Base-by-base conservation (phyloP, 1,284 basidiomycete genomes). In the Agroathelia rolfsii region DNA sequence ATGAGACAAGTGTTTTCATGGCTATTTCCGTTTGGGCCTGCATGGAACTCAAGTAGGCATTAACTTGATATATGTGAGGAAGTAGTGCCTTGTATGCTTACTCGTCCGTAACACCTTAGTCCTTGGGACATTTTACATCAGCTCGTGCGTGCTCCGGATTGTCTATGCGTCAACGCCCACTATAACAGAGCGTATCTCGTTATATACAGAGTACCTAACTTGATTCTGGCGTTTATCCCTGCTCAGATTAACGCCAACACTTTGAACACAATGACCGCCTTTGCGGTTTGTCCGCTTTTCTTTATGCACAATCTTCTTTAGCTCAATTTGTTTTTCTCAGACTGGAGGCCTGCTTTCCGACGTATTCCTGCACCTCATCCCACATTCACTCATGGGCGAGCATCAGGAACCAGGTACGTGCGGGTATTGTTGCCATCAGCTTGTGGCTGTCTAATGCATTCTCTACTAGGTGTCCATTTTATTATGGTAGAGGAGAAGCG, bases 81-180 rank as follows among this genome's bases (percentile, higher is more conserved):
- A 38, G 42, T 44, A 41, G 40, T 38, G 42, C 37, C 24, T 18
- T 16, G 14, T 27, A 13, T 30, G 30, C 27, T 13, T 12, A 19
- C 20, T 21, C 24, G 18, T n/a, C 24, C 24, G 21, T 36, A 10
- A 9, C 7, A 19, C 6, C 24, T 10, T 22, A 74, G 73, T 92
- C 41, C 65, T 90, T 24, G 87, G 82, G 41, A 90, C 87, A 19
- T 89, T 90, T 65, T 90, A 92, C 63, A 90, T 90, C 54, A 89
- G 84, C 66, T 90, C 87, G 85, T 88, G 49, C 52, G 83, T 64
- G 23, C 28, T 39, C 34, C 38, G 41, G 18, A 28, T 38, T 24
- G 33, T 30, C 31, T 40, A 8, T 32, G 35, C 32, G 34, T 36
- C 28, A 26, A 21, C 10, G 21, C 14, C 29, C 19, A 16, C n/a